These are phyloP conservation scores for Sarcomyxa edulis DNA, from an alignment of 768 basidiomycete genomes.

Conservation along the genomic window DNA sequence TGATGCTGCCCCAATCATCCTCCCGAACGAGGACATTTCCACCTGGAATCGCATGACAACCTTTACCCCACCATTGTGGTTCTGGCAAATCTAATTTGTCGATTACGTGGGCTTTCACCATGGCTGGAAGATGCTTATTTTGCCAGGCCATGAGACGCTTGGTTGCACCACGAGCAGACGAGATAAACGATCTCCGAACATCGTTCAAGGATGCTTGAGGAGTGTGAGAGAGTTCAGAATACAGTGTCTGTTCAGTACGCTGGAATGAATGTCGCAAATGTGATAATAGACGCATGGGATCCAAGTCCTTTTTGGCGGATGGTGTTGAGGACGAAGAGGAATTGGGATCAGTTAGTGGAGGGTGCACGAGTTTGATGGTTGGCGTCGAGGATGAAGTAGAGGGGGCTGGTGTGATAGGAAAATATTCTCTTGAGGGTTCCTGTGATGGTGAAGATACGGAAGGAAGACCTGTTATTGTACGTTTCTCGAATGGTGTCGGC, in stretches of 20 bases:
- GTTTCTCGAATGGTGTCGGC: background rate
- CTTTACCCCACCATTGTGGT: slow-evolving; percentile 62
- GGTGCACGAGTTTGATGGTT: background rate
- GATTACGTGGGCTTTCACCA: slow-evolving; percentile 15
- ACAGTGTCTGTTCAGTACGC: slow-evolving; percentile 52
- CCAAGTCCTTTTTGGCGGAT: slow-evolving; percentile 8
- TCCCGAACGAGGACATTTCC: slow-evolving; percentile 63
- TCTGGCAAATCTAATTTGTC: slow-evolving; percentile 29
- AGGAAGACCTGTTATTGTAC: background rate
- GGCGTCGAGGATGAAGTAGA: slow-evolving; percentile 8
- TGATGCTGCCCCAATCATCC: slow-evolving; percentile 74
- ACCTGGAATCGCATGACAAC: slow-evolving; percentile 61
- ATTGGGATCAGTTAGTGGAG: background rate
- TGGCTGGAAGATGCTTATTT: slow-evolving; percentile 46
- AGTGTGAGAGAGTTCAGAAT: slow-evolving; percentile 46
- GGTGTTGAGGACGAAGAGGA: slow-evolving; percentile 1
- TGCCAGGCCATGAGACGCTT: slow-evolving; percentile 59
- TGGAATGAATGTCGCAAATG: slow-evolving; percentile 55
- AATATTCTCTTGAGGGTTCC: background rate
- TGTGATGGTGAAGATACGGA: background rate
- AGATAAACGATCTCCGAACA: slow-evolving; percentile 52
- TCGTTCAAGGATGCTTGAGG: slow-evolving; percentile 49
- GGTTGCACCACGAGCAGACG: slow-evolving; percentile 45
- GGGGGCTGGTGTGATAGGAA: slow-evolving; percentile 8
- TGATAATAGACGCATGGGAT: slow-evolving; percentile 35